Evolutionary conservation across 1,284 basidiomycete genomes (phyloP).

Genomic region (Moniliella sp.): DNA sequence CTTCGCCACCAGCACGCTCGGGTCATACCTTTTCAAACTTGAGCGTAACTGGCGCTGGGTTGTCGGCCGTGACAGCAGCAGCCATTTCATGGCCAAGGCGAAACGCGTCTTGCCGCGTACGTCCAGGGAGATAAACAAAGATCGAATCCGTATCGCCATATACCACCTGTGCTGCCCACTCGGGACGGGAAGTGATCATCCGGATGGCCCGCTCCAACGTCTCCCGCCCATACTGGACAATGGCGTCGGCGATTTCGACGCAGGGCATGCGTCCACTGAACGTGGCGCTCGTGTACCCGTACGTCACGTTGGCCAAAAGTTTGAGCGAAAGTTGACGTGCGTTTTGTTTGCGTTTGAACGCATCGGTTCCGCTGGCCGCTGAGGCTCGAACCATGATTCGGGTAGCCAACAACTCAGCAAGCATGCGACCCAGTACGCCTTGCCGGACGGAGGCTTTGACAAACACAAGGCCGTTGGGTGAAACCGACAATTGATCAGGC

Average conservation of each 20-base stretch:
- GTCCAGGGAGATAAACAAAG: conserved; percentile 69
- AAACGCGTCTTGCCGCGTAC: conserved; percentile 79
- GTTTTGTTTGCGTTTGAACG: conserved; percentile 33
- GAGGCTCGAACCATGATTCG: conserved; percentile 89
- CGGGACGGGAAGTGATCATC: conserved; percentile 51
- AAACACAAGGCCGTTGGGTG: conserved; percentile 77
- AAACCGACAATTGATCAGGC: conserved; percentile 18
- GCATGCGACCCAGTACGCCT: conserved; percentile 71
- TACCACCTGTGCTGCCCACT: conserved; percentile 76
- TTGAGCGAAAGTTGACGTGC: conserved; percentile 25
- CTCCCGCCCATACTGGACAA: conserved; percentile 84
- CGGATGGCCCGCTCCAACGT: conserved; percentile 83
- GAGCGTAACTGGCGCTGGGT: conserved; percentile 74
- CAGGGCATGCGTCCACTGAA: conserved; percentile 93
- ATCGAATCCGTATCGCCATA: conserved; percentile 97
- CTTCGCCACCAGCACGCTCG: conserved; percentile 78
- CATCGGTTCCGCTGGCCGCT: conserved; percentile 58
- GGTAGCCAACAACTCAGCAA: conserved; percentile 78
- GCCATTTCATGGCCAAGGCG: conserved; percentile 75
- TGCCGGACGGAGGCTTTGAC: conserved; percentile 64
- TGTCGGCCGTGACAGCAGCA: conserved; percentile 58
- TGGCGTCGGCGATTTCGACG: conserved; percentile 89
- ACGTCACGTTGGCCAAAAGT: conserved; percentile 37
- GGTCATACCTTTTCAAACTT: conserved; percentile 97
- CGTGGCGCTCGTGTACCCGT: conserved; percentile 78